phyloP scores from a whole-genome alignment of 768 basidiomycete genomes.

The Saitozyma sp. region DNA sequence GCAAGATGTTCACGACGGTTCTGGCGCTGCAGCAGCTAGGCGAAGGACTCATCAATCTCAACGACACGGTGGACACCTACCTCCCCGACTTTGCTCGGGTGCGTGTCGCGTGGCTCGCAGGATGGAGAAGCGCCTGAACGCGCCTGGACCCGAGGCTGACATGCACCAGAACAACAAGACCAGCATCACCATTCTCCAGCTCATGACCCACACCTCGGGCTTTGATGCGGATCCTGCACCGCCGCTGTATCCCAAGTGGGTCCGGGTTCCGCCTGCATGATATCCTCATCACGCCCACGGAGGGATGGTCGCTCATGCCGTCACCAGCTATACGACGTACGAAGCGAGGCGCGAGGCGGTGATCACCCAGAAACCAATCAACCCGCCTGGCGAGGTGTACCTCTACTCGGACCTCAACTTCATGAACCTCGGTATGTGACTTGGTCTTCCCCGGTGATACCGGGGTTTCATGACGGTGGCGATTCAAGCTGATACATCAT shows the following conservation, averaged over 20 bases:
- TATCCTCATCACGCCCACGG: neutral
- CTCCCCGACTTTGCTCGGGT: slow-evolving; percentile 10
- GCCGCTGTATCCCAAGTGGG: slow-evolving; percentile 11
- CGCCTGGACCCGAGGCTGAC: neutral
- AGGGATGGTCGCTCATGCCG: neutral
- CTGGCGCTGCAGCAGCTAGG: slow-evolving; percentile 9
- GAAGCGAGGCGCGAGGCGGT: slow-evolving; percentile 4
- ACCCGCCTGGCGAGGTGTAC: slow-evolving; percentile 8
- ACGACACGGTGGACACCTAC: slow-evolving; percentile 8
- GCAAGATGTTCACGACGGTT: slow-evolving; percentile 13
- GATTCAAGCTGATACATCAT: too few relatives aligned
- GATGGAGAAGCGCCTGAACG: neutral
- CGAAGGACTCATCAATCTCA: neutral
- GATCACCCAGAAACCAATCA: slow-evolving; percentile 12
- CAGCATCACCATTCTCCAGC: slow-evolving; percentile 11
- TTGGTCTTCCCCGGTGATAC: too few relatives aligned
- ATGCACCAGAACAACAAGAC: slow-evolving; percentile 7
- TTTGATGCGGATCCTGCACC: slow-evolving; percentile 13
- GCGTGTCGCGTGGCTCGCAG: neutral
- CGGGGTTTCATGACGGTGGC: too few relatives aligned
- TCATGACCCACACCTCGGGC: slow-evolving; percentile 16
- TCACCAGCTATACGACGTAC: slow-evolving; percentile 7
- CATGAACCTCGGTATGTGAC: slow-evolving; percentile 5
- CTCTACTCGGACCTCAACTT: slow-evolving; percentile 13
- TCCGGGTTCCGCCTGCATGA: neutral